Evolutionary conservation across 2,329 filamentous ascomycete genomes (phyloP), one percentile per base, ranked within the genome.

Genomic region (Aspergillus transmontanensis): DNA sequence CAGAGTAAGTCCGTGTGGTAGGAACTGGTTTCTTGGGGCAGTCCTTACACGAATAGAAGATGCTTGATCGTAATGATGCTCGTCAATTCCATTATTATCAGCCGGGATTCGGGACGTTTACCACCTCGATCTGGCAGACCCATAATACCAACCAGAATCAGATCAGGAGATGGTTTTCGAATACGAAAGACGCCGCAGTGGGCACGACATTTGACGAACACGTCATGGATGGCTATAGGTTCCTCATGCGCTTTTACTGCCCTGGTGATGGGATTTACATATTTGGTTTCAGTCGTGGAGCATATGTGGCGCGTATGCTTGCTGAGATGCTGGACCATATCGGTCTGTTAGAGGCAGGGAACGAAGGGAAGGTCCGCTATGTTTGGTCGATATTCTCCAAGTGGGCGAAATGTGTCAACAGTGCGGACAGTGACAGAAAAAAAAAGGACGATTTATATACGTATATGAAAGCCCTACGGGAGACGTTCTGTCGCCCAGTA

Each of bases 311-410:
- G 0, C 84, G 88, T 1, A 90, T 91, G 71, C 77, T 91, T 0
- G 90, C 91, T 0, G 90, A 94, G 72, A 93, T 93, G 91, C 83
- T 93, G 14, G 90, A 93, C 70, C 87, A 90, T 67, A 87, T 93
- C 59, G 91, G 91, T 0, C 81, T 94, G 0, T 80, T 94, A 14
- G 89, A 87, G 2, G 87, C 90, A 60, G 90, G 91, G 6, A 94
- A 94, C 70, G 90, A 94, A 73, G 91, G 93, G 68, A 90, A 93
- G 89, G 87, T 92, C 55, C 81, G 84, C 7, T 94, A 94, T 73
- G 90, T 90, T 0, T 93, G 90, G 90, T 34, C 32, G 11, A 89
- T 90, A 0, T 93, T 93, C 71, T 85, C 89, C 9, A 87, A 89
- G 72, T 93, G 61, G 61, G 57, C 57, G 30, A 58, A 58, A 51